phyloP scores from a whole-genome alignment of 169 alveolate species.

The Amoebophrya sp. region DNA sequence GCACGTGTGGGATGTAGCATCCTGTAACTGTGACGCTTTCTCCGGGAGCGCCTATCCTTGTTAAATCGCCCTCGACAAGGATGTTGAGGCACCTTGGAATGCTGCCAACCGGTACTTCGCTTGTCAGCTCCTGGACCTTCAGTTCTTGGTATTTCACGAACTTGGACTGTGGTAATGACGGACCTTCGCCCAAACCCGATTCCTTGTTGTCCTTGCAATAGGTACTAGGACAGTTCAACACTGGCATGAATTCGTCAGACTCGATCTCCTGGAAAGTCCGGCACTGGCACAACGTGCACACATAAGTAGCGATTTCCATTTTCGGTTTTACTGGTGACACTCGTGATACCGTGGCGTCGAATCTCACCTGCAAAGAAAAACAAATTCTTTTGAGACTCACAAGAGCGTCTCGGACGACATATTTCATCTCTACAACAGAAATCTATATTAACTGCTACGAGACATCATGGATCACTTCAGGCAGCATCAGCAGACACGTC shows the following conservation, averaged over 20 bases:
- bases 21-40: not conserved
- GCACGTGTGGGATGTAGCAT: not conserved
- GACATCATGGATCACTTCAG: no score
- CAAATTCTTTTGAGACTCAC: no score
- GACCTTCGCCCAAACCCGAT: not conserved
- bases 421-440: no score
- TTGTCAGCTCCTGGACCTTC: not conserved
- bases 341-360: not conserved
- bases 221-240: not conserved
- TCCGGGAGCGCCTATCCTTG: not conserved
- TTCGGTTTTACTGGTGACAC: not conserved
- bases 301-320: not conserved
- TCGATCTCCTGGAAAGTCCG: not conserved
- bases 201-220: constrained; percentile 10
- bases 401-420: no score
- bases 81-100: not conserved
- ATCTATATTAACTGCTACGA: no score
- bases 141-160: not conserved
- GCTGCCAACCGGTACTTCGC: constrained; percentile 10
- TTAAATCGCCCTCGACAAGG: not conserved
- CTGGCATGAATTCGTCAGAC: not conserved
- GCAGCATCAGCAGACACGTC: no score
- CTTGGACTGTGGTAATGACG: not conserved
- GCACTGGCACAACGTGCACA: not conserved
- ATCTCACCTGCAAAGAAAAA: not conserved